A percentile compares a stretch with the other conserved stretches of the same genome.
phyloP scores from a whole-genome alignment of 768 basidiomycete species.

The Coprinopsis strossmayeri region DNA sequence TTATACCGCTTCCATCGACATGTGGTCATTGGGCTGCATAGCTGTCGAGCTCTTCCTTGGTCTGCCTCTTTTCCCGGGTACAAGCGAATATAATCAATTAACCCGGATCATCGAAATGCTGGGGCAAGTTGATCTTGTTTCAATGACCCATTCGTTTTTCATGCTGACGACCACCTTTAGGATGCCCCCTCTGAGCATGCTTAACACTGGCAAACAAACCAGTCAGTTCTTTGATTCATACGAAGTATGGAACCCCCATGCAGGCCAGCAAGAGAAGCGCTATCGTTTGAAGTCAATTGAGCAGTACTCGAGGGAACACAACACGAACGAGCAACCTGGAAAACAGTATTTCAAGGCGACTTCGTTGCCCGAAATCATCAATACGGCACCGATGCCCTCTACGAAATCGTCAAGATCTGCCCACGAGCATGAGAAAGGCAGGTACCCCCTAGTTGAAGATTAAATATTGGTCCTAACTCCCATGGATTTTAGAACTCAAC shows the following conservation, averaged over 20 bases:
- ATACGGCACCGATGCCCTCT: slow-evolving; percentile 87
- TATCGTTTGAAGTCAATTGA: slow-evolving; percentile 87
- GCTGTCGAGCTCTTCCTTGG: slow-evolving; percentile 98
- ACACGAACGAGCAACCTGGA: slow-evolving; percentile 93
- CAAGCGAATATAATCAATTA: slow-evolving; percentile 98
- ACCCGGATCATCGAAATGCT: slow-evolving; percentile 98
- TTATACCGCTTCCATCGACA: slow-evolving; percentile 93
- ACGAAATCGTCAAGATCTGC: slow-evolving; percentile 71
- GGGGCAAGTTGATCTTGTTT: slow-evolving; percentile 85
- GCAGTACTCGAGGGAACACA: slow-evolving; percentile 93
- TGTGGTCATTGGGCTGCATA: slow-evolving; percentile 99
- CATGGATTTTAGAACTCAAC: slow-evolving; percentile 72
- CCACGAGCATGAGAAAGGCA: slow-evolving; percentile 89
- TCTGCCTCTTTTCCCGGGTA: slow-evolving; percentile 93
- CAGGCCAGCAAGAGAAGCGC: slow-evolving; percentile 72
- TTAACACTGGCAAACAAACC: slow-evolving; percentile 95
- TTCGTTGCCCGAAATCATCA: slow-evolving; percentile 91
- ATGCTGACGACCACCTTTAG: slow-evolving; percentile 32
- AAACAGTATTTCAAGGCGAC: slow-evolving; percentile 99
- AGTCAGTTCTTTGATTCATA: slow-evolving; percentile 86
- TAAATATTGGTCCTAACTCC: not conserved
- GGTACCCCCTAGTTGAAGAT: slow-evolving; percentile 13
- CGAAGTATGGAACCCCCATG: slow-evolving; percentile 54
- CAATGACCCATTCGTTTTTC: slow-evolving; percentile 5
- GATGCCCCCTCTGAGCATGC: slow-evolving; percentile 85